Evolutionary conservation across 2,329 filamentous ascomycete species (phyloP).

Genomic region (Aaosphaeria pasadenensis): DNA sequence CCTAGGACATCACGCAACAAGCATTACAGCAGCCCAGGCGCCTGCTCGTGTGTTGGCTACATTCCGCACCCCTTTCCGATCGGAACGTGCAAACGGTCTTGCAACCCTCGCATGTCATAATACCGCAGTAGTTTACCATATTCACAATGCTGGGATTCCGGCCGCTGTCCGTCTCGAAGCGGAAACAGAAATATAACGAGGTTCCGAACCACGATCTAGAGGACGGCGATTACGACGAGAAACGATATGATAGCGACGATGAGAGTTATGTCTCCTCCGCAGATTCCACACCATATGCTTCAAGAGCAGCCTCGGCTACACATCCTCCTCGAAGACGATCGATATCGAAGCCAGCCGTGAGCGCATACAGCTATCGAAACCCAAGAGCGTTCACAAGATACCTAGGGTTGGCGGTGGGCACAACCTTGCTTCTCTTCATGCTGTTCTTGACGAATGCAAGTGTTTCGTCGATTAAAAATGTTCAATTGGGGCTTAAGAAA

Average conservation of each 20-base stretch:
- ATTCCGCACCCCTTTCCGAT: too few species aligned
- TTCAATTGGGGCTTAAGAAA: conserved; percentile 58
- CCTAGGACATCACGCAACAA: too few species aligned
- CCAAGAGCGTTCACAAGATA: conserved; percentile 74
- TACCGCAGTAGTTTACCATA: too few species aligned
- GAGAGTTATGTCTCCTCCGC: background rate
- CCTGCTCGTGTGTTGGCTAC: too few species aligned
- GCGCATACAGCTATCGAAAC: conserved; percentile 56
- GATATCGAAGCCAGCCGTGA: conserved; percentile 26
- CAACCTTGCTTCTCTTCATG: conserved; percentile 72
- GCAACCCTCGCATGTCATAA: too few species aligned
- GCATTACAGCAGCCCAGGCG: too few species aligned
- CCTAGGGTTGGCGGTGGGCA: conserved; percentile 69
- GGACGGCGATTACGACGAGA: conserved; percentile 37
- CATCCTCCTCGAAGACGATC: conserved; percentile 32
- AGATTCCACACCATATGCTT: background rate
- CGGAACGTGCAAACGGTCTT: too few species aligned
- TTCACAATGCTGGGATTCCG: conserved; percentile 35
- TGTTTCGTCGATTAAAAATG: conserved; percentile 63
- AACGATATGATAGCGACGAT: conserved; percentile 32
- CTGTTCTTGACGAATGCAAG: conserved; percentile 71
- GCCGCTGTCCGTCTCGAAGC: conserved; percentile 35
- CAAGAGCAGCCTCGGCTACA: conserved; percentile 4
- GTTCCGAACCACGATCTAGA: conserved; percentile 28
- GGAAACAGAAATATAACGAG: conserved; percentile 33